phyloP scores from a whole-genome alignment of 2,329 filamentous ascomycete species.

The Apiospora arundinis region DNA sequence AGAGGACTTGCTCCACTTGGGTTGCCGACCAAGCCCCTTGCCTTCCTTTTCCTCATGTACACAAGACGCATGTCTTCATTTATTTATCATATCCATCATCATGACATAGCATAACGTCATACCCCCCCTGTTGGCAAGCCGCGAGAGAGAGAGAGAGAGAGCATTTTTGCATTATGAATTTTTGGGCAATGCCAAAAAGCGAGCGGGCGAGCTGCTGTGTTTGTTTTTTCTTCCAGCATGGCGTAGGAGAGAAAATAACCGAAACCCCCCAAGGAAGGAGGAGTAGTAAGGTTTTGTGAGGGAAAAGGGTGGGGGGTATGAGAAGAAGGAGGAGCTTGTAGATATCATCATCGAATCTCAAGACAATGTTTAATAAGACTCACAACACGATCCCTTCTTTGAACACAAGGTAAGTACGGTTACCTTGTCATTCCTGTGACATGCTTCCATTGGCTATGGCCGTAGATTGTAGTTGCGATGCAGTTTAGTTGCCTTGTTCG shows the following conservation, averaged over 20 bases:
- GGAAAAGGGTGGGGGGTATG: neutral
- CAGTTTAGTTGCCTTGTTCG: neutral
- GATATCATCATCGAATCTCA: slow-evolving; percentile 25
- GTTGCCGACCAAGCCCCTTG: neutral
- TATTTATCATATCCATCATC: slow-evolving; percentile 1
- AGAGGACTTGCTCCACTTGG: neutral
- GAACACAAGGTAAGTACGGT: no score
- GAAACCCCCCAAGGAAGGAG: neutral
- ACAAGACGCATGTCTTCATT: neutral
- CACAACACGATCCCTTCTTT: neutral
- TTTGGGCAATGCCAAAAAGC: slow-evolving; percentile 7
- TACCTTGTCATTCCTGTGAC: neutral
- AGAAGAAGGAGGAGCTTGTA: slow-evolving; percentile 19
- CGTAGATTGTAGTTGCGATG: neutral
- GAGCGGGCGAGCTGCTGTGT: slow-evolving; percentile 5
- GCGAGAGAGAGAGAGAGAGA: no score
- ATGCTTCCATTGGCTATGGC: neutral
- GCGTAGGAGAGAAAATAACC: slow-evolving; percentile 11
- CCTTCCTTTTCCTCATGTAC: slow-evolving; percentile 6
- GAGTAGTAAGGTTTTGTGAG: neutral
- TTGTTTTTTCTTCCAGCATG: slow-evolving; percentile 19
- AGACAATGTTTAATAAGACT: slow-evolving; percentile 26
- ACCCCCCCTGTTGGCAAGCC: neutral
- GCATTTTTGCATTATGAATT: slow-evolving; percentile 11
- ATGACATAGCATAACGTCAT: slow-evolving; percentile 1